Percentiles rank a stretch among this genome's conserved stretches.
These are phyloP conservation scores for Phytomonas serpens DNA, from an alignment of 208 protist species.

Conservation along the genomic window DNA sequence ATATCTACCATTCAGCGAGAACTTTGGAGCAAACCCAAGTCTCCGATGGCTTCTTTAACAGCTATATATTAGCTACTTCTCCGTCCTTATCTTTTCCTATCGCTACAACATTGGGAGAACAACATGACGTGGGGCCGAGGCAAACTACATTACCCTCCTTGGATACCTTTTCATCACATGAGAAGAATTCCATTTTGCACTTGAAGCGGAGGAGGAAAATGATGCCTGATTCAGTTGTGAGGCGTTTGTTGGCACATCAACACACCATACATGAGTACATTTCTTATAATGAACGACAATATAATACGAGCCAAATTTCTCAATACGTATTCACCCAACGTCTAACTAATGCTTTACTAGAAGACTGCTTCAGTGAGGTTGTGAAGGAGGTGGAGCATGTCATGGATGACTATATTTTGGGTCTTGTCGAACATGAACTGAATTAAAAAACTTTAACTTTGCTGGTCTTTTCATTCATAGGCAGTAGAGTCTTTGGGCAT, in stretches of 20 bases:
- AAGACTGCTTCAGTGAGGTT: slow-evolving; percentile 75
- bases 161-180: not conserved
- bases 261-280: slow-evolving; percentile 74
- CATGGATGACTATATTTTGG: slow-evolving; percentile 85
- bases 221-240: slow-evolving; percentile 50
- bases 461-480: not conserved
- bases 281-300: slow-evolving; percentile 70
- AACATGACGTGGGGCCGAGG: not conserved
- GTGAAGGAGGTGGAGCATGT: slow-evolving; percentile 62
- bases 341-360: slow-evolving; percentile 54
- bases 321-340: slow-evolving; percentile 79
- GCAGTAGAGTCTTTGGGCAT: not conserved
- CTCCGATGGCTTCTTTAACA: not conserved
- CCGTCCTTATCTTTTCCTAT: not conserved
- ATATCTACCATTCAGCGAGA: not conserved
- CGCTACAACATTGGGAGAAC: not conserved
- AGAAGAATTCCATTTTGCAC: not conserved
- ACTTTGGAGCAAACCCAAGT: not conserved
- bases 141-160: not conserved
- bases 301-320: slow-evolving; percentile 76
- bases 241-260: slow-evolving; percentile 57
- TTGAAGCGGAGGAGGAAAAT: slow-evolving; percentile 21
- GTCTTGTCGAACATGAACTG: slow-evolving; percentile 72
- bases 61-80: not conserved
- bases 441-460: slow-evolving; percentile 24